Conservation (phyloP, 2,329 filamentous ascomycete species). For the Pseudogymnoascus sp. region DNA sequence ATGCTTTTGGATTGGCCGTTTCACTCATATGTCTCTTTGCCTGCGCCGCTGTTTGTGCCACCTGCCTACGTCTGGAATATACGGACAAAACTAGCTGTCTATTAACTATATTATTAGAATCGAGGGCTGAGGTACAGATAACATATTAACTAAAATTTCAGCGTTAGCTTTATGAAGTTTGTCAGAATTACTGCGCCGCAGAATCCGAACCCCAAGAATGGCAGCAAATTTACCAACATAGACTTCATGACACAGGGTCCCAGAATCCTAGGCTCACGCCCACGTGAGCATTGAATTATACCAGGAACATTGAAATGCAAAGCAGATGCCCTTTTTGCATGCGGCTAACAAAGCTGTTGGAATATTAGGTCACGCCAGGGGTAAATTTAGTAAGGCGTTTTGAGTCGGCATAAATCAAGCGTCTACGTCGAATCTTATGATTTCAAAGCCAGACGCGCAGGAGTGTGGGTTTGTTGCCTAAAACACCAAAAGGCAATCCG, state of each 20-base stretch:
- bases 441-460: neutral
- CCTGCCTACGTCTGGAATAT: neutral
- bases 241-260: neutral
- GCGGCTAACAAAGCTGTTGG: neutral
- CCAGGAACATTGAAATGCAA: neutral
- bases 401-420: neutral
- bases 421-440: neutral
- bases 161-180: neutral
- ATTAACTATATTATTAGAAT: neutral
- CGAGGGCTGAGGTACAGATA: neutral
- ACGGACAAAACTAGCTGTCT: neutral
- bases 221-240: neutral
- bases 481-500: neutral
- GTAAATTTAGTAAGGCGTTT: neutral
- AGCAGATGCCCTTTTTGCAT: neutral
- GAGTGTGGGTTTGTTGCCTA: neutral
- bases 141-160: neutral
- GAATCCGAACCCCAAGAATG: neutral
- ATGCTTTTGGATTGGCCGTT: neutral
- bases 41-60: neutral
- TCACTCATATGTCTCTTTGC: neutral
- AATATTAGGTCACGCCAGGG: neutral
- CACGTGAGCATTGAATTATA: neutral
- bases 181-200: neutral
- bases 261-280: neutral